Conservation (phyloP, 148 eudicot species). For the Beta vulgaris region DNA sequence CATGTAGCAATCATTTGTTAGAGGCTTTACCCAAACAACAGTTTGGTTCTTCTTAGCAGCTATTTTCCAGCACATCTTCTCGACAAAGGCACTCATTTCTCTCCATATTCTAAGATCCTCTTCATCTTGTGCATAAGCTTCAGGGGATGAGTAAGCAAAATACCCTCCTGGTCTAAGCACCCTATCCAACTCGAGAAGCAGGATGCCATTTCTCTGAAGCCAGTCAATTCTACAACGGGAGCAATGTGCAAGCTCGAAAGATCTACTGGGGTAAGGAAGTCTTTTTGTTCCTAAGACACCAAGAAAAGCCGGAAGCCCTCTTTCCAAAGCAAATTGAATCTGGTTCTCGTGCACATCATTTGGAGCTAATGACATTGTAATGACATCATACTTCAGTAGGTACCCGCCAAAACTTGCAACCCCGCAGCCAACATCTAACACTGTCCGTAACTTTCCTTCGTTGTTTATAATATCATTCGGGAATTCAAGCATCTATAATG, state of each 20-base stretch:
- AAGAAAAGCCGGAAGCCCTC: slow-evolving; percentile 46
- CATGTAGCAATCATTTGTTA: slow-evolving; percentile 47
- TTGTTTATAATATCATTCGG: slow-evolving; percentile 39
- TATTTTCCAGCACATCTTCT: slow-evolving; percentile 48
- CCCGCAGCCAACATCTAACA: slow-evolving; percentile 45
- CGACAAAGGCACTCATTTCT: slow-evolving; percentile 43
- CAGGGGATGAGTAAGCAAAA: slow-evolving; percentile 50
- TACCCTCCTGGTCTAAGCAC: slow-evolving; percentile 50
- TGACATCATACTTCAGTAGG: slow-evolving; percentile 37
- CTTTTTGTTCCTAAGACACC: slow-evolving; percentile 48
- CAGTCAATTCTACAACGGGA: slow-evolving; percentile 49
- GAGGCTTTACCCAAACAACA: slow-evolving; percentile 41
- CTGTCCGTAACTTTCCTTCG: slow-evolving; percentile 37
- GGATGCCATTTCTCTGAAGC: slow-evolving; percentile 43
- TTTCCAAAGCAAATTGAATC: slow-evolving; percentile 44
- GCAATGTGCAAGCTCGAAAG: slow-evolving; percentile 47
- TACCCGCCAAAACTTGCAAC: slow-evolving; percentile 52
- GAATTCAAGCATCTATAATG: slow-evolving; percentile 40
- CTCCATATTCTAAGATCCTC: slow-evolving; percentile 48
- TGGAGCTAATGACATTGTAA: slow-evolving; percentile 44
- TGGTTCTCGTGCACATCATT: slow-evolving; percentile 50
- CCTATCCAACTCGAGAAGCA: slow-evolving; percentile 44
- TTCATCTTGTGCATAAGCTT: slow-evolving; percentile 48
- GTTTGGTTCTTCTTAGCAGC: slow-evolving; percentile 47
- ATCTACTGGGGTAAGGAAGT: slow-evolving; percentile 48